phyloP scores from a whole-genome alignment of 2,329 filamentous ascomycete genomes.

The Ophiocordyceps sinensis region DNA sequence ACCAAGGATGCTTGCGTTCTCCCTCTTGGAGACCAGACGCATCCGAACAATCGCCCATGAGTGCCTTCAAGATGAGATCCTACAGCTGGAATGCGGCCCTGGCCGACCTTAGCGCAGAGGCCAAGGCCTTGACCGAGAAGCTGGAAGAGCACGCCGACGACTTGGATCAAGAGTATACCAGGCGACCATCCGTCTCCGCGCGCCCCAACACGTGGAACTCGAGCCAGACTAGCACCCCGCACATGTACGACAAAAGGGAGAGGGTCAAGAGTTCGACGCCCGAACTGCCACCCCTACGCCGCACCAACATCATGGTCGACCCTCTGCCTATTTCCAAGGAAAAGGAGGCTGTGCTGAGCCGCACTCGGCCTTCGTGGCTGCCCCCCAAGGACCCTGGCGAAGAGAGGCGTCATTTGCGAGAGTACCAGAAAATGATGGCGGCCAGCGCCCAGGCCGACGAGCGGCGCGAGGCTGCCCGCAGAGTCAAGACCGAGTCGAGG shows the following conservation, averaged over 20 bases:
- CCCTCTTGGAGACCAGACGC: slow-evolving; percentile 37
- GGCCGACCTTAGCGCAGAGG: slow-evolving; percentile 55
- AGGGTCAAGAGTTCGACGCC: slow-evolving; percentile 53
- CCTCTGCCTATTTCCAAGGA: slow-evolving; percentile 73
- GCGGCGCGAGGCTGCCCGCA: slow-evolving; percentile 38
- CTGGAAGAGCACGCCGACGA: slow-evolving; percentile 67
- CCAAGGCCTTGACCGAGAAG: slow-evolving; percentile 61
- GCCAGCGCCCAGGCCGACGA: slow-evolving; percentile 44
- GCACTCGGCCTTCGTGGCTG: slow-evolving; percentile 71
- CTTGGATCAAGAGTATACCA: slow-evolving; percentile 23
- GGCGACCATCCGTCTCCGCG: slow-evolving; percentile 13
- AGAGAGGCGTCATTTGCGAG: slow-evolving; percentile 74
- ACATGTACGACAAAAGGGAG: slow-evolving; percentile 27
- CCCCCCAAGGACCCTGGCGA: slow-evolving; percentile 82
- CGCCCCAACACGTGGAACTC: slow-evolving; percentile 28
- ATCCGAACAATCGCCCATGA: slow-evolving; percentile 19
- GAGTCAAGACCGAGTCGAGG: slow-evolving; percentile 35
- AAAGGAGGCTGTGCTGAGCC: slow-evolving; percentile 69
- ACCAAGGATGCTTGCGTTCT: slow-evolving; percentile 45
- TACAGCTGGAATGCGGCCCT: slow-evolving; percentile 64
- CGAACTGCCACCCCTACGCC: slow-evolving; percentile 53
- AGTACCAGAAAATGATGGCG: slow-evolving; percentile 75
- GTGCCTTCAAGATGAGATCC: slow-evolving; percentile 38
- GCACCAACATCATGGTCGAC: slow-evolving; percentile 71
- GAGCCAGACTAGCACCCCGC: slow-evolving; percentile 16